These are phyloP conservation scores for Calycina herbarum DNA, from an alignment of 2,329 filamentous ascomycete species.

Conservation along the genomic window DNA sequence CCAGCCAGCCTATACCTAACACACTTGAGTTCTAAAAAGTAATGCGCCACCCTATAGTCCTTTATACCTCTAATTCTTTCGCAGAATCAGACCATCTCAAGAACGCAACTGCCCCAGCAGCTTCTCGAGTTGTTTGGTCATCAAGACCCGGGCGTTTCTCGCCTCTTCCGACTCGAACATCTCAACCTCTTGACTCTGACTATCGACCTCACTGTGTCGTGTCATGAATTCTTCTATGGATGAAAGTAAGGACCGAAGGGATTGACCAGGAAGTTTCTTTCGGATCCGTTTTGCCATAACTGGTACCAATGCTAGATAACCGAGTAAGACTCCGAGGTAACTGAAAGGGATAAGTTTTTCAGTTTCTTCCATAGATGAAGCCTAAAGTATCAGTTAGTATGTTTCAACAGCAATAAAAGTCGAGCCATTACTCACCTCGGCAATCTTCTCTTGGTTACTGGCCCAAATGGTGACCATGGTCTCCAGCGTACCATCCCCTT, in stretches of 20 bases:
- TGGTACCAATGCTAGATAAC: constrained; percentile 69
- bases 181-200: neutral
- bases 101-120: neutral
- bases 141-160: neutral
- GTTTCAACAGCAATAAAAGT: neutral
- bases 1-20: no score
- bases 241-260: constrained; percentile 51
- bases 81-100: neutral
- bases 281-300: constrained; percentile 46
- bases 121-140: constrained; percentile 3
- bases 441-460: constrained; percentile 63
- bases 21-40: no score
- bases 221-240: constrained; percentile 63
- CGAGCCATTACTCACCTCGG: constrained; percentile 57
- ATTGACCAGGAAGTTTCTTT: constrained; percentile 45
- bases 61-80: neutral
- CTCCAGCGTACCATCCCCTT: constrained; percentile 51
- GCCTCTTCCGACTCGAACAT: constrained; percentile 3
- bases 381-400: constrained; percentile 44
- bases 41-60: no score
- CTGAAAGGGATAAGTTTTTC: constrained; percentile 81
- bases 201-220: constrained; percentile 59
- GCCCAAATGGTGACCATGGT: constrained; percentile 65
- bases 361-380: constrained; percentile 71
- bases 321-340: constrained; percentile 81